Percentiles rank a stretch among this genome's conserved stretches.
Evolutionary conservation across 495 filamentous ascomycete genomes (phyloP).

Genomic region (Rhypophila decipiens): DNA sequence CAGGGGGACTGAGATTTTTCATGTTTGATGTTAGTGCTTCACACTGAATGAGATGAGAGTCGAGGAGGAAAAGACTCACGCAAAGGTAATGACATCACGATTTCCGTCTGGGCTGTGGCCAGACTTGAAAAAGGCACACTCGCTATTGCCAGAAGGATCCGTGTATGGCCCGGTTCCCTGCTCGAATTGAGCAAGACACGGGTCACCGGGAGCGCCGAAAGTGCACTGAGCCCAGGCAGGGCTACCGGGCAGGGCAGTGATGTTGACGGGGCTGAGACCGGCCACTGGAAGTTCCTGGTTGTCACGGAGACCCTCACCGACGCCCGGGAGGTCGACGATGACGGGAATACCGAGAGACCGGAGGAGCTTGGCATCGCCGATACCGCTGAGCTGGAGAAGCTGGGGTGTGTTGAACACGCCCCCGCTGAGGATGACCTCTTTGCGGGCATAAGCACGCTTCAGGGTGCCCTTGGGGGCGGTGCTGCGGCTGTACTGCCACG

Average conservation of each 20-base stretch:
- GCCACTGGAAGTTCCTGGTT: constrained; percentile 48
- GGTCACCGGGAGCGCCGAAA: constrained; percentile 19
- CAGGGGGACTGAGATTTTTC: constrained; percentile 1
- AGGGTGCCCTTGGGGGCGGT: constrained; percentile 3
- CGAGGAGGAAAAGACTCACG: constrained; percentile 19
- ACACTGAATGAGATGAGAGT: no score
- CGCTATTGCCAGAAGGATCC: constrained; percentile 9
- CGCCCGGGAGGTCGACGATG: constrained; percentile 3
- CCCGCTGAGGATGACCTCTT: constrained; percentile 38
- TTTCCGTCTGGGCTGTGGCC: constrained; percentile 8
- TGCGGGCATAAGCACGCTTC: constrained; percentile 10
- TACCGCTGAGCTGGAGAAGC: constrained; percentile 38
- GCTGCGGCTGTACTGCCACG: constrained; percentile 29
- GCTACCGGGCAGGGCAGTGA: constrained; percentile 2
- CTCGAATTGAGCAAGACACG: constrained; percentile 12
- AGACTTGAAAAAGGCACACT: constrained; percentile 7
- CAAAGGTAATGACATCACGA: constrained; percentile 24
- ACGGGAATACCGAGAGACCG: not conserved
- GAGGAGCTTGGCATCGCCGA: constrained; percentile 9
- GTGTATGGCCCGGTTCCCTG: constrained; percentile 12
- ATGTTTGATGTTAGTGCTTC: not conserved
- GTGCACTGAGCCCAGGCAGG: constrained; percentile 10
- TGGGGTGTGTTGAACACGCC: constrained; percentile 41
- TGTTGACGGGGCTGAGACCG: constrained; percentile 8
- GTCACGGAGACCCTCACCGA: constrained; percentile 24